Conservation (phyloP, 73 alveolate genomes). For the Tetrahymena elliotti region DNA sequence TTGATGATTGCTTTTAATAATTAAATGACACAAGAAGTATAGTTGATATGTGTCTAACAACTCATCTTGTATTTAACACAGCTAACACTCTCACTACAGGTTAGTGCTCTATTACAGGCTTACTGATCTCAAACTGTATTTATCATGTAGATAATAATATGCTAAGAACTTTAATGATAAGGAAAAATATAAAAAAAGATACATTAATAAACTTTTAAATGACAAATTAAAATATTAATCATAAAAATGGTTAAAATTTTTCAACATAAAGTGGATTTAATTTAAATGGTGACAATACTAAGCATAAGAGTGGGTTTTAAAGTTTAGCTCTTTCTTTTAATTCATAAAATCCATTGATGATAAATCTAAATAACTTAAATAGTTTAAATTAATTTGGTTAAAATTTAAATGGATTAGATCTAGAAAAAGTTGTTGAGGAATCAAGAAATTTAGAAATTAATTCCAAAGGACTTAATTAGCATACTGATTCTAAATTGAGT, state of each 20-base stretch:
- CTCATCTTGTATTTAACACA: not conserved
- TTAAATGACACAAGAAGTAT: not conserved
- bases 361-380: not conserved
- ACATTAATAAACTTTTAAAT: not conserved
- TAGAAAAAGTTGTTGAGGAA: not conserved
- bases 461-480: not conserved
- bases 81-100: not conserved
- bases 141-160: not conserved
- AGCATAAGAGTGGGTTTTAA: not conserved
- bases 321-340: not conserved
- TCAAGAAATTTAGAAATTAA: not conserved
- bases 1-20: not conserved
- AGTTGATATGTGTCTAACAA: not conserved
- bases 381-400: not conserved
- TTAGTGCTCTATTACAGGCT: not conserved
- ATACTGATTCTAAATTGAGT: not conserved
- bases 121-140: not conserved
- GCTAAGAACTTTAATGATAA: not conserved
- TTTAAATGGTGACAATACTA: not conserved
- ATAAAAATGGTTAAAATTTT: not conserved
- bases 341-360: not conserved
- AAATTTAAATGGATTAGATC: not conserved
- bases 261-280: not conserved
- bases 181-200: not conserved
- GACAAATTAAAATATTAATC: not conserved